Evolutionary conservation across 805 yeast species (phyloP).

Genomic region (Grigorovia humatica): DNA sequence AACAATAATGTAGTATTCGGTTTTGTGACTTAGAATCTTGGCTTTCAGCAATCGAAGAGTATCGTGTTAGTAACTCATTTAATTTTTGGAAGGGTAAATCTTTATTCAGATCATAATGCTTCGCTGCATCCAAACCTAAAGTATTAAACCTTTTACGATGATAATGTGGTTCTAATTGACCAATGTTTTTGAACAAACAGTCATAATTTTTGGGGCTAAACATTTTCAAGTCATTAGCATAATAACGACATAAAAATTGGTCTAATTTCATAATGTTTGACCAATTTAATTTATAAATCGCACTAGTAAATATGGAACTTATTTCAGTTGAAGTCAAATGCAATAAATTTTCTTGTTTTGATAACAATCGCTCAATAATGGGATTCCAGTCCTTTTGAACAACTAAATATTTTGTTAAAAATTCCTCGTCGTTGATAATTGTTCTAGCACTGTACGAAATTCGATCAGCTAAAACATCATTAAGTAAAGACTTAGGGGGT

Average conservation of each 20-base stretch:
- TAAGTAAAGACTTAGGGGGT: constrained; percentile 4
- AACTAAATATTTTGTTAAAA: constrained; percentile 14
- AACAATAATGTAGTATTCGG: constrained; percentile 17
- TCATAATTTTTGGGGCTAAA: constrained; percentile 16
- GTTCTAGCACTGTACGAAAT: constrained; percentile 4
- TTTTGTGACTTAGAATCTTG: constrained; percentile 1
- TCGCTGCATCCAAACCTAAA: too few relatives aligned
- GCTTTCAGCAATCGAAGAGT: neutral
- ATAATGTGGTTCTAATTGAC: neutral
- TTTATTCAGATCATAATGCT: too few relatives aligned
- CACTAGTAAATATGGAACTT: constrained; percentile 7
- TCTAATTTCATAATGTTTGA: constrained; percentile 20
- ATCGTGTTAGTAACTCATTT: neutral
- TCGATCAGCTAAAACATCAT: constrained; percentile 13
- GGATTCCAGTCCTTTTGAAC: constrained; percentile 22
- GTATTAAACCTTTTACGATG: neutral
- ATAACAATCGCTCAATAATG: constrained; percentile 14
- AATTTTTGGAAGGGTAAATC: neutral
- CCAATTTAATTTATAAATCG: constrained; percentile 11
- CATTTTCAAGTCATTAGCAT: constrained; percentile 6
- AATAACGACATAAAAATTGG: constrained; percentile 15
- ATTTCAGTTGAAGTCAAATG: constrained; percentile 6
- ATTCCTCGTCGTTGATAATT: constrained; percentile 16
- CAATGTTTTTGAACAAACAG: constrained; percentile 17
- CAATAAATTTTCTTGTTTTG: constrained; percentile 7